phyloP scores from a whole-genome alignment of 306 rosid genomes.

The Lupinus albus region DNA sequence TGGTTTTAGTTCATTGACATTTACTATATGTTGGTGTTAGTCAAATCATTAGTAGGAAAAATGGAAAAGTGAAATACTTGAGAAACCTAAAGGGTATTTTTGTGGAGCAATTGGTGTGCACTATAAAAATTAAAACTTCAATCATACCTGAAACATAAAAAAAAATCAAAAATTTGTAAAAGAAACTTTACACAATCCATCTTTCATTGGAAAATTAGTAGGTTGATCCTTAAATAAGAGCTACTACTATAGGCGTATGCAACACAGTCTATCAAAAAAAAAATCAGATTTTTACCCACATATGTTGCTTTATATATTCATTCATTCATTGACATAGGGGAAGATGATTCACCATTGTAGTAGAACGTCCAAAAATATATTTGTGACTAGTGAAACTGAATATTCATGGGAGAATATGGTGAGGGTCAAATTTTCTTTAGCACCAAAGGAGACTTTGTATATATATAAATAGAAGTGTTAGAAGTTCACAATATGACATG shows the following conservation, averaged over 20 bases:
- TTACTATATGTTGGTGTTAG: no score
- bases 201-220: constrained; percentile 27
- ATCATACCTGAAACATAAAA: no score
- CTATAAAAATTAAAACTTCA: no score
- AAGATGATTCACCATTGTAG: constrained; percentile 14
- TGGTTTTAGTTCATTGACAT: no score
- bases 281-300: constrained; percentile 23
- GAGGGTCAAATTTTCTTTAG: constrained; percentile 12
- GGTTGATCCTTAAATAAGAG: constrained; percentile 22
- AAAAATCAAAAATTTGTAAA: no score
- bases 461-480: constrained; percentile 30
- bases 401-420: constrained; percentile 27
- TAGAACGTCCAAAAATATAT: constrained; percentile 27
- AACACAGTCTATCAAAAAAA: constrained; percentile 25
- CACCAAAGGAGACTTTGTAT: constrained; percentile 19
- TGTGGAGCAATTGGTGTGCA: no score
- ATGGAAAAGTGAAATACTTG: no score
- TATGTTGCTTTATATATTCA: constrained; percentile 23
- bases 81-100: no score
- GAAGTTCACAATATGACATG: no score
- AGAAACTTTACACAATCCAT: no score
- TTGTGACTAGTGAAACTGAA: not conserved
- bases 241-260: not conserved
- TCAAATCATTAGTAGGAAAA: no score
- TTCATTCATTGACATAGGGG: constrained; percentile 19